Base-by-base conservation (phyloP, 306 rosid species). In the Crotalaria pallida region DNA sequence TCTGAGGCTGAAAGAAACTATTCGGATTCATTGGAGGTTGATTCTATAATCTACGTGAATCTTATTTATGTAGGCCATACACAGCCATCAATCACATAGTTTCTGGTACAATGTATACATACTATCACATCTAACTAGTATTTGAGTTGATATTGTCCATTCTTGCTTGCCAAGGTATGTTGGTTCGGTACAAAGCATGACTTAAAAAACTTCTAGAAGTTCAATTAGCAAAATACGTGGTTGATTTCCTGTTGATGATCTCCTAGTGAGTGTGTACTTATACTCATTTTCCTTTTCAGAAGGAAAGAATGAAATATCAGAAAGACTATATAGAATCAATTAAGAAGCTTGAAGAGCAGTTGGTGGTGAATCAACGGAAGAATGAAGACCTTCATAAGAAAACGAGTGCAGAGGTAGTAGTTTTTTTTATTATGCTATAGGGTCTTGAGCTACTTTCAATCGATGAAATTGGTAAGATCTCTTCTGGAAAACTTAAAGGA, bases 301-400 rank as follows among this genome's bases (percentile, higher is more conserved):
- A 84, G 80, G 96, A 95, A 81, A 89, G 89, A 74, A 51, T 83
- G 77, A 89, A 91, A 75, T 95, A 91, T 74, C 92, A 95, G 80
- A 89, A 76, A 77, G 96, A 95, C 74, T 95, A 91, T 63, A 87
- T 80, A 86, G 99, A 91, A 40, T 89, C 97, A 34, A 85, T 89
- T 68, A 95, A 84, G 85, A 95, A 91, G 90, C 92, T 91, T 40
- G 97, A 95, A 82, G 89, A 87, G 78, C 92, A 91, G 79, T 70
- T 91, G 59, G 74, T 80, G 71, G 71, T 75, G 78, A 86, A 84
- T 66, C 95, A 84, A 59, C 75, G 67, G 53, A 89, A 80, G 78
- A 67, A 74, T 50, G 92, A 89, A 79, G 81, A 67, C 43, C 61
- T 75, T 58, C 58, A 59, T 70, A 48, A 75, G 50, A 77, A 72